Evolutionary conservation across 257 asterid species (phyloP), one percentile per base, ranked within the genome.

Genomic region (Penstemon newberryi): DNA sequence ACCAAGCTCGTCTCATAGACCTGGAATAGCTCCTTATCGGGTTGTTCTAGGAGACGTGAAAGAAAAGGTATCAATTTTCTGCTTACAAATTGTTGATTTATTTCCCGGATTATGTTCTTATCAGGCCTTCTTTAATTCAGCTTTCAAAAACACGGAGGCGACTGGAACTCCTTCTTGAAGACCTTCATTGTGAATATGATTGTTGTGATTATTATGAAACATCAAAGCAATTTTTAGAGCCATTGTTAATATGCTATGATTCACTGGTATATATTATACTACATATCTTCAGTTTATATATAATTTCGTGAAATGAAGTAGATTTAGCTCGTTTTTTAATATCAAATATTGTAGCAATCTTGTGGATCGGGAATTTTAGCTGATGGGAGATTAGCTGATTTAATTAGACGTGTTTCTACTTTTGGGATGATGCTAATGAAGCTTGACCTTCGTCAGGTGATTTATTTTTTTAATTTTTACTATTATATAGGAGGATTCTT

Each of bases 391-490:
- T 84, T 93, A 70, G 85, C 87, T 72, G 99, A 93, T 86, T 76
- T 93, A 67, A 90, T 90, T 62, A 85, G 99, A 71, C 97, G 97
- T 60, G 96, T 88, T 66, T 83, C 92, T 65, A 80, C 96, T 38
- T 93, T 93, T 47, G 96, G 97, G 52, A 93, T 93, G 95, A 96
- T 85, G 58, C 77, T 90, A 60, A 88, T 93, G 97, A 90, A 93
- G 87, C 97, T 93, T 53, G 97, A 93, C 82, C 95, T 93, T 72
- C 97, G 99, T 66, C 98, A 90, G 99, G 99, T 90, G 63, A 49
- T 52, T 60, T 25, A 25, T 25, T 25, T 25, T 25, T 25, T 25
- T 25, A 25, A 25, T 25, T 25, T 58, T 40, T 15, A 15, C 18
- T 15, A 15, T 66, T 45, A 11, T 61, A 25, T 25, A 25, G 33